Conservation (phyloP, 495 filamentous ascomycete genomes). For the Penicillium maclennaniae region DNA sequence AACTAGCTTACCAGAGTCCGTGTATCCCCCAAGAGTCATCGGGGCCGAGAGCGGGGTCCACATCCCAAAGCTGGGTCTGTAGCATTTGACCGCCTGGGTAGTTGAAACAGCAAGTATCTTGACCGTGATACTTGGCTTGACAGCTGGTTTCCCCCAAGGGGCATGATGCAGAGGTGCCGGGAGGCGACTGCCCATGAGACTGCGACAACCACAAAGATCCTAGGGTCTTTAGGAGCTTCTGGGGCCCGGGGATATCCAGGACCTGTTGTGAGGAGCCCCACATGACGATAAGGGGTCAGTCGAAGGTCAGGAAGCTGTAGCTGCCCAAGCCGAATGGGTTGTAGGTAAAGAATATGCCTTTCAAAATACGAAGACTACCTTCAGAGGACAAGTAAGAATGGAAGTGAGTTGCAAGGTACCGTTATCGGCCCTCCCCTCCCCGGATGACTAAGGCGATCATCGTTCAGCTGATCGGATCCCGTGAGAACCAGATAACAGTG, state of each 20-base stretch:
- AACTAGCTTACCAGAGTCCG: constrained; percentile 62
- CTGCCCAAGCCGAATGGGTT: not conserved
- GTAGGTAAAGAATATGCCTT: not conserved
- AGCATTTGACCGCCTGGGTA: constrained; percentile 74
- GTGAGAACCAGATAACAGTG: not conserved
- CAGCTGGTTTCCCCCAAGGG: constrained; percentile 54
- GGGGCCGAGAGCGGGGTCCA: constrained; percentile 63
- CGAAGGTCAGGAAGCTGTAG: not conserved
- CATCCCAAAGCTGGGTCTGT: constrained; percentile 88
- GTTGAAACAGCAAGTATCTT: constrained; percentile 79
- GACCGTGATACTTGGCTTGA: constrained; percentile 49
- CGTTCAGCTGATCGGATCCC: constrained; percentile 3
- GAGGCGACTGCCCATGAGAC: constrained; percentile 9
- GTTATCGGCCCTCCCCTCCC: constrained; percentile 11
- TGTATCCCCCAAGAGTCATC: constrained; percentile 82
- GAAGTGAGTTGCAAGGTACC: not conserved
- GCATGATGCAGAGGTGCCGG: constrained; percentile 33
- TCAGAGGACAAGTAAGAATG: constrained; percentile 2
- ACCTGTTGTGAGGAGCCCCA: constrained; percentile 23
- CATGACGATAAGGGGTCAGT: constrained; percentile 5
- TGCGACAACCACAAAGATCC: constrained; percentile 33
- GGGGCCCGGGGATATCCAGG: constrained; percentile 36
- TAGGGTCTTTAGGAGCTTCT: constrained; percentile 39
- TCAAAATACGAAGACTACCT: not conserved
- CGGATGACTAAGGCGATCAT: constrained; percentile 26